Base-by-base conservation (phyloP, 768 basidiomycete genomes). In the Panaeolus cyanescens region DNA sequence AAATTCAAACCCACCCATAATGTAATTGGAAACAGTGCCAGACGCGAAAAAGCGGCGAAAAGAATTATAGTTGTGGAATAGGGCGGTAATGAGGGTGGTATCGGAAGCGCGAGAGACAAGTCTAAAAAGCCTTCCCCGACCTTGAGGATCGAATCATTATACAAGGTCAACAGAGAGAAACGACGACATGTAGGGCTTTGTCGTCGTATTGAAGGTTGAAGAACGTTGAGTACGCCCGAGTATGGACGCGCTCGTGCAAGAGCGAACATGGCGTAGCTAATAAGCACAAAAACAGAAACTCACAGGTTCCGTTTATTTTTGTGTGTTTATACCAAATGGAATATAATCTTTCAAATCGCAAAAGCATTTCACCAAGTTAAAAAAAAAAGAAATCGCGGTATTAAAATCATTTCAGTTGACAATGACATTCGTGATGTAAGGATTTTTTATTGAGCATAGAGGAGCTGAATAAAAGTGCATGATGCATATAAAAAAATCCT, bases 51-150 rank as follows among this genome's bases (percentile, higher is more conserved):
- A 36, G 91, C 69, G 2, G 92, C 88, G 59, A 86, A 79, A 3
- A 92, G 68, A 56, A 93, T 87, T 61, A 94, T 92, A 2, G 91
- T 87, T 1, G 86, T 82, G 5, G 92, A 84, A 73, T 93, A 93
- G 0, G 86, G 74, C 0, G 92, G 91, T 64, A 86, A 78, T 9
- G 81, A 82, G 0, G 86, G 78, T 22, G 92, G 90, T 64, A 85
- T 77, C 1, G 92, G 92, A n/a, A 93, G 76, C 3, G 89, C 90
- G 34, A 85, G 69, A 22, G 92, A 88, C 54, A 93, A 75, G 79
- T 93, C 92, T 13, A 93, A 79, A 68, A 93, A 92, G 9, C 85
- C 87, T 68, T 92, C 80, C 33, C 82, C 80, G 58, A 88, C 71
- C 40, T 68, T 70, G 59, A 80, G 81, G 32, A 83, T 70, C 12